A percentile compares a stretch with the other conserved stretches of the same genome.
Conservation (phyloP, 352 stramenopile genomes). For the Globisporangium barbulae region DNA sequence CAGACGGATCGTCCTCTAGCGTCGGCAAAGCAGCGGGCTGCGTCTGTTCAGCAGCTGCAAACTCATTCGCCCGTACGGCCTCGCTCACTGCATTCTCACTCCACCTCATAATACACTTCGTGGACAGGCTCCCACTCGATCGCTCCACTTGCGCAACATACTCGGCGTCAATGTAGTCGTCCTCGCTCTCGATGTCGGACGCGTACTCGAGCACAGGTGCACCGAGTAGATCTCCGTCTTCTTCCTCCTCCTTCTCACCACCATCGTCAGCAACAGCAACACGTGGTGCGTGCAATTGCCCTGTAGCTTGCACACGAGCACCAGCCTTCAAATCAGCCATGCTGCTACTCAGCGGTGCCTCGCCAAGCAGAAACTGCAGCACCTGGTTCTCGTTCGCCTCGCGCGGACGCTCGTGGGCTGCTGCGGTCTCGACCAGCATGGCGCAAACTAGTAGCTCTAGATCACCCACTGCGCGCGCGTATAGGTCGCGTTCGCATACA, state of each 20-base stretch:
- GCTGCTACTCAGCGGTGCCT: constrained; percentile 9
- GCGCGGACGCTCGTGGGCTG: background rate
- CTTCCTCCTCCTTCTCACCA: background rate
- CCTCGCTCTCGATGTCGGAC: constrained; percentile 17
- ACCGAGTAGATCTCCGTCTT: background rate
- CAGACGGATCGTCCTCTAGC: background rate
- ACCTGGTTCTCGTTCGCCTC: constrained; percentile 17
- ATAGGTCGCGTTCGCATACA: too few species aligned
- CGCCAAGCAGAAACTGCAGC: constrained; percentile 26
- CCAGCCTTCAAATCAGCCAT: background rate
- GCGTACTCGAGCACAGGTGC: constrained; percentile 22
- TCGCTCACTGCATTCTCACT: background rate
- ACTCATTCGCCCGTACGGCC: background rate
- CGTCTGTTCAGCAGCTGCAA: background rate
- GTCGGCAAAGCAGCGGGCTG: background rate
- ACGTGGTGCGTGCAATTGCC: background rate
- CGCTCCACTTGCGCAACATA: background rate
- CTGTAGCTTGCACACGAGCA: too few species aligned
- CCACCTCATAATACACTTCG: background rate
- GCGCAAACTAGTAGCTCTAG: background rate
- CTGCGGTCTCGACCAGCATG: background rate
- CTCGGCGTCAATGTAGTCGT: constrained; percentile 11
- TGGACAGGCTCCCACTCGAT: background rate
- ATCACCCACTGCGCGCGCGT: too few species aligned
- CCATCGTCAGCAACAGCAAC: background rate